These are phyloP conservation scores for Wickerhamiella sorbophila DNA, from an alignment of 805 yeast species.

Conservation along the genomic window DNA sequence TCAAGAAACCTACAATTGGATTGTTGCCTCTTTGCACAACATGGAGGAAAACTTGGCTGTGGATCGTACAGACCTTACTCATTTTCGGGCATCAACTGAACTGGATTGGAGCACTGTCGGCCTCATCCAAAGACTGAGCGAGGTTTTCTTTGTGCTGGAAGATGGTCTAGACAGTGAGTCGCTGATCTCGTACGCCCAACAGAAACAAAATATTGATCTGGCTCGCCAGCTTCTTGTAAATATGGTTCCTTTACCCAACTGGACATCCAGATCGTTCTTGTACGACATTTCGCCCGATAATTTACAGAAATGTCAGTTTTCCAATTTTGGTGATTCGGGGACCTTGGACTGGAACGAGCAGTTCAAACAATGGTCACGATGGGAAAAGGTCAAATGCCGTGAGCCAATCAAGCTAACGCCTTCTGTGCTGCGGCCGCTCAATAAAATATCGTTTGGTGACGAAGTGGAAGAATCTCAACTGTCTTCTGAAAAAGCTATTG, in stretches of 20 bases:
- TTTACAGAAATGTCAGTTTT: constrained; percentile 5
- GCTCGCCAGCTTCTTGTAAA: constrained; percentile 15
- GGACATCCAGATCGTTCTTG: constrained; percentile 9
- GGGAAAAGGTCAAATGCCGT: constrained; percentile 12
- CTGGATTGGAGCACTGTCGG: constrained; percentile 12
- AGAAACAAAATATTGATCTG: constrained; percentile 7
- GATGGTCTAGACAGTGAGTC: not conserved
- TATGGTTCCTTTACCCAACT: constrained; percentile 2
- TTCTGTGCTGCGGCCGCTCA: not conserved
- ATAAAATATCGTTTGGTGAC: not conserved
- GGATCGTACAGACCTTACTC: constrained; percentile 20
- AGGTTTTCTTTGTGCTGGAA: constrained; percentile 16
- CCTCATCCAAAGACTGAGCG: constrained; percentile 20
- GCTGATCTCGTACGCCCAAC: constrained; percentile 9
- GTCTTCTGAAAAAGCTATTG: not conserved
- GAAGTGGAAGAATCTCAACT: not conserved
- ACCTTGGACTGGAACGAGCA: constrained; percentile 21
- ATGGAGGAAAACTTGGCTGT: constrained; percentile 1
- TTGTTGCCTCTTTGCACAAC: constrained; percentile 27
- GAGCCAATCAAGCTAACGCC: not conserved
- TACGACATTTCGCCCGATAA: constrained; percentile 11
- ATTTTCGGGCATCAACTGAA: constrained; percentile 7
- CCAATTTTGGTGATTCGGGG: constrained; percentile 15
- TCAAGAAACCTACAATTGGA: constrained; percentile 30
- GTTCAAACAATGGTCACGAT: constrained; percentile 15